A percentile compares a stretch with the other conserved stretches of the same genome.
phyloP scores from a whole-genome alignment of 148 eudicot species.

The Euryodendron excelsum region DNA sequence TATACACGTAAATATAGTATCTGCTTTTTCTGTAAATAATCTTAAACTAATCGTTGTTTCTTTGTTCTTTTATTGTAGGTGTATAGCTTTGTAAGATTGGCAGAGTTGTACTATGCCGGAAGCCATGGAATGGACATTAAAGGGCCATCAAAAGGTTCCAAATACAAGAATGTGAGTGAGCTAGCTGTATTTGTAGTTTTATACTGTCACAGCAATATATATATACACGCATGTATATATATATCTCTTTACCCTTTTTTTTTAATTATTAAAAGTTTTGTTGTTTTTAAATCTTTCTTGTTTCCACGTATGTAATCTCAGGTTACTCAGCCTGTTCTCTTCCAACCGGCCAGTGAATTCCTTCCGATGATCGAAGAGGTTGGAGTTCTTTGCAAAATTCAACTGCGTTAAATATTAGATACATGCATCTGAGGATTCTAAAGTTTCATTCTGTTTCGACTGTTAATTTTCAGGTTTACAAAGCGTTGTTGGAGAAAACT shows the following conservation, averaged over 20 bases:
- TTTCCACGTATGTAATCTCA: constrained; percentile 13
- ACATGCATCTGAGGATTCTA: neutral
- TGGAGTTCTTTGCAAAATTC: neutral
- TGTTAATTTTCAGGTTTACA: constrained; percentile 49
- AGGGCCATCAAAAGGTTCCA: constrained; percentile 77
- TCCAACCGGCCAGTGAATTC: constrained; percentile 84
- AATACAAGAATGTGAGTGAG: constrained; percentile 49
- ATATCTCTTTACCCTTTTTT: too few relatives aligned
- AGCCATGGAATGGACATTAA: constrained; percentile 98
- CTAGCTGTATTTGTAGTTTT: neutral
- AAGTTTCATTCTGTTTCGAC: neutral
- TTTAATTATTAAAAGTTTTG: neutral
- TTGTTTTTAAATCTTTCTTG: neutral
- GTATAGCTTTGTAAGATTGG: constrained; percentile 63
- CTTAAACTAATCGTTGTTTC: neutral
- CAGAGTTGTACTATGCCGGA: constrained; percentile 90
- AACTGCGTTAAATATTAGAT: too few relatives aligned
- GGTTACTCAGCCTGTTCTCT: constrained; percentile 61
- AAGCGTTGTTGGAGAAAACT: constrained; percentile 53
- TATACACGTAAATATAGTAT: too few relatives aligned
- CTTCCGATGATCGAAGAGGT: constrained; percentile 86
- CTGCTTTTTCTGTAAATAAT: too few relatives aligned
- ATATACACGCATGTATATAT: too few relatives aligned
- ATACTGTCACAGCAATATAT: neutral
- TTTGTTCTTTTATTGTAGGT: constrained; percentile 32